phyloP scores from a whole-genome alignment of 2,329 filamentous ascomycete genomes.

The Calonectria fujianensis region DNA sequence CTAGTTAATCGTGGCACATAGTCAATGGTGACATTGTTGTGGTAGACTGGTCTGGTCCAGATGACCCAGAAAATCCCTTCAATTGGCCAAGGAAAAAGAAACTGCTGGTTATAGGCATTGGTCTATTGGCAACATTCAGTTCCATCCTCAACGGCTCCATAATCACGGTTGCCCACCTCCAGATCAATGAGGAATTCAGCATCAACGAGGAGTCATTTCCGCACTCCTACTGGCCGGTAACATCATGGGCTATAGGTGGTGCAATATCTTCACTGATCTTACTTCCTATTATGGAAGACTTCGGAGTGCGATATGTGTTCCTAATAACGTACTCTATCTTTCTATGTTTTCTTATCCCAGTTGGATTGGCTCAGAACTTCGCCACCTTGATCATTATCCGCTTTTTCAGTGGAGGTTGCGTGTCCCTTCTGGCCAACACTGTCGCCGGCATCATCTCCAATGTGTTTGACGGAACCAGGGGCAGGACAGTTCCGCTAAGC shows the following conservation, averaged over 20 bases:
- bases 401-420: slow-evolving; percentile 43
- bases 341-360: slow-evolving; percentile 36
- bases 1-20: neutral
- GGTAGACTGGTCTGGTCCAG: neutral
- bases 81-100: slow-evolving; percentile 45
- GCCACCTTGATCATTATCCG: slow-evolving; percentile 41
- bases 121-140: slow-evolving; percentile 42
- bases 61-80: slow-evolving; percentile 28
- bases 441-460: slow-evolving; percentile 38
- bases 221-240: slow-evolving; percentile 45
- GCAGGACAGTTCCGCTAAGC: slow-evolving; percentile 34
- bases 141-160: slow-evolving; percentile 47
- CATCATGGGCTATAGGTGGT: slow-evolving; percentile 41
- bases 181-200: slow-evolving; percentile 36
- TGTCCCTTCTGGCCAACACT: slow-evolving; percentile 30
- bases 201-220: slow-evolving; percentile 40
- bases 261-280: slow-evolving; percentile 38
- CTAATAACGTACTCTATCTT: slow-evolving; percentile 35
- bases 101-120: slow-evolving; percentile 38
- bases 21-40: neutral
- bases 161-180: slow-evolving; percentile 42
- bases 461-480: slow-evolving; percentile 36
- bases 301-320: slow-evolving; percentile 43
- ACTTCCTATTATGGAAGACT: slow-evolving; percentile 44
- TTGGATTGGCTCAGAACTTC: slow-evolving; percentile 39